Base-by-base conservation (phyloP, 2,329 filamentous ascomycete genomes). In the Aspergillus novoparasiticus region DNA sequence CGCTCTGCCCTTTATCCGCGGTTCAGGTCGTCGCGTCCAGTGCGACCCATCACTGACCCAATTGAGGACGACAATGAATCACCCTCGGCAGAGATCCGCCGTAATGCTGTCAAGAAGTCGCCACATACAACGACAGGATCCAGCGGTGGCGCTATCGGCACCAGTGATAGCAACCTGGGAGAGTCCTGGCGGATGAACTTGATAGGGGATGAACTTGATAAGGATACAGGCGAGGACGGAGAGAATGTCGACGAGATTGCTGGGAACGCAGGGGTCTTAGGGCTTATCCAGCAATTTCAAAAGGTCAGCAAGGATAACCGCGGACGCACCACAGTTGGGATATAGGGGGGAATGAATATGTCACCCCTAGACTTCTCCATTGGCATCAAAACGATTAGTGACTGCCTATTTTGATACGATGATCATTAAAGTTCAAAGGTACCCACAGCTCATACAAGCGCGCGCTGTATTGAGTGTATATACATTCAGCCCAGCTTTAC, bases 251-350 rank as follows among this genome's bases (percentile, higher is more conserved):
- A 83, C 21, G 79, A 76, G 10, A 74, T 81, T 34, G 76, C 76
- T 32, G 80, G 79, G 0, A 83, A 83, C 5, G 83, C 81, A 2
- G 88, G 88, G 2, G 88, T 90, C 6, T 75, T 91, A 62, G 88
- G 88, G 10, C 75, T 91, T 68, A 81, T 91, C 61, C 86, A 89
- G 72, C 87, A 91, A 71, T 90, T 90, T 70, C 86, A 88, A 65
- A 87, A 86, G 75, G 87, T 85, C 43, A 77, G 76, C 55, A 75
- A 75, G 51, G 76, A 79, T 57, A 76, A 75, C n/a, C 71, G 78
- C 36, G 71, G 72, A 54, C 73, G 76, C 12, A 72, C 72, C n/a
- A 68, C 71, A 4, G 72, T 77, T 60, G 76, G 75, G 10, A 74
- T 79, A n/a, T 79, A 70, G 63, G 56, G 12, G 23, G 0, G 6